Percentiles rank a stretch among this genome's conserved stretches.
Evolutionary conservation across 805 yeast species (phyloP).

Genomic region (Tetrapisispora fleetii): DNA sequence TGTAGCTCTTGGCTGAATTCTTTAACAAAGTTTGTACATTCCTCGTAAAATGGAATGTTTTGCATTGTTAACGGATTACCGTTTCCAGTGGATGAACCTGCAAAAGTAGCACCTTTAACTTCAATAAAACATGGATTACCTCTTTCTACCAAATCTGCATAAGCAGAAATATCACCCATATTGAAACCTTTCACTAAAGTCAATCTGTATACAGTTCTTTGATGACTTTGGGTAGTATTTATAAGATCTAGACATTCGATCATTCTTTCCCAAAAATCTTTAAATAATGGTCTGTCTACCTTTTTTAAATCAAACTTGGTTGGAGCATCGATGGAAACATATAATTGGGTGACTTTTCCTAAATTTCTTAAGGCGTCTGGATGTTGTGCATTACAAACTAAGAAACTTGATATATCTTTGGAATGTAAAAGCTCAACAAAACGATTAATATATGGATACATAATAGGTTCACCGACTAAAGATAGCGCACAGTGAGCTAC

Average conservation of each 20-base stretch:
- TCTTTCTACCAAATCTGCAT: slow-evolving; percentile 76
- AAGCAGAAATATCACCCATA: slow-evolving; percentile 67
- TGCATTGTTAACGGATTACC: slow-evolving; percentile 92
- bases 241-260: slow-evolving; percentile 71
- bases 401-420: slow-evolving; percentile 69
- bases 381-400: slow-evolving; percentile 94
- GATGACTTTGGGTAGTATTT: slow-evolving; percentile 62
- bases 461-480: slow-evolving; percentile 89
- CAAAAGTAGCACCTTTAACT: slow-evolving; percentile 90
- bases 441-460: slow-evolving; percentile 83
- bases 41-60: slow-evolving; percentile 89
- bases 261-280: slow-evolving; percentile 89
- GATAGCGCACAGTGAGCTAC: slow-evolving; percentile 89
- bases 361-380: slow-evolving; percentile 69
- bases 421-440: slow-evolving; percentile 75
- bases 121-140: slow-evolving; percentile 84
- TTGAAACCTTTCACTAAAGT: slow-evolving; percentile 91
- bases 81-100: slow-evolving; percentile 78
- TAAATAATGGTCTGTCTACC: slow-evolving; percentile 80
- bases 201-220: slow-evolving; percentile 82
- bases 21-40: slow-evolving; percentile 67
- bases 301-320: slow-evolving; percentile 68
- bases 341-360: slow-evolving; percentile 76
- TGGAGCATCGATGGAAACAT: slow-evolving; percentile 92
- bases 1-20: slow-evolving; percentile 51